Conservation (phyloP, 2,329 filamentous ascomycete genomes). For the Venturia carpophila region DNA sequence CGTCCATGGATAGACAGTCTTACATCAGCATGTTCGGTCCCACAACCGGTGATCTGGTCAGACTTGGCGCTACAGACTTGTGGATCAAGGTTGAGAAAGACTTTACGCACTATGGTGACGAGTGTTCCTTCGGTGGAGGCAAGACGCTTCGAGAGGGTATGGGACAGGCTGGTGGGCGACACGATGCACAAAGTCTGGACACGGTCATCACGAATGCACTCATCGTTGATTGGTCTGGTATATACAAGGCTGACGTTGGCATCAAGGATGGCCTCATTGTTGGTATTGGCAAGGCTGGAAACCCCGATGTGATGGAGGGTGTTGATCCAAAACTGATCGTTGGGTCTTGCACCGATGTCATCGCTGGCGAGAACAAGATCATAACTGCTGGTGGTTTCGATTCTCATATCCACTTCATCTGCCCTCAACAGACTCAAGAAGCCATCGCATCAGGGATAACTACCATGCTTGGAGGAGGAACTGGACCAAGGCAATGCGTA, state of each 20-base stretch:
- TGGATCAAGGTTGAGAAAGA: slow-evolving; percentile 90
- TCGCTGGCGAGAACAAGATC: slow-evolving; percentile 85
- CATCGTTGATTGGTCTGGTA: slow-evolving; percentile 83
- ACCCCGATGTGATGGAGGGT: slow-evolving; percentile 93
- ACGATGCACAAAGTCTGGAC: slow-evolving; percentile 67
- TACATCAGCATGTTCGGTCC: slow-evolving; percentile 91
- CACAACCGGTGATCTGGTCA: slow-evolving; percentile 77
- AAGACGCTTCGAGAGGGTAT: slow-evolving; percentile 93
- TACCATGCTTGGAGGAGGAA: slow-evolving; percentile 83
- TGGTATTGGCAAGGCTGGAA: slow-evolving; percentile 88
- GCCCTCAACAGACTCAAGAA: slow-evolving; percentile 82
- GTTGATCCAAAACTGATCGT: slow-evolving; percentile 72
- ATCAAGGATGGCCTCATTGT: slow-evolving; percentile 81
- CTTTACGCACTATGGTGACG: slow-evolving; percentile 76
- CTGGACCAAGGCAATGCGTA: slow-evolving; percentile 64
- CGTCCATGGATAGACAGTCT: slow-evolving; percentile 65
- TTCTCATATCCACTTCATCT: slow-evolving; percentile 89
- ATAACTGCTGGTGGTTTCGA: slow-evolving; percentile 86
- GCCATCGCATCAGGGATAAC: slow-evolving; percentile 80
- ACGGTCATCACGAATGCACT: slow-evolving; percentile 84
- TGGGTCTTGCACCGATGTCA: slow-evolving; percentile 82
- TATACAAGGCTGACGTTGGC: slow-evolving; percentile 95
- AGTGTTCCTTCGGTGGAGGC: slow-evolving; percentile 90
- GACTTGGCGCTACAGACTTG: slow-evolving; percentile 74
- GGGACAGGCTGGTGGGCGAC: slow-evolving; percentile 77